Base-by-base conservation (phyloP, 495 filamentous ascomycete species). In the Aspergillus panamensis region DNA sequence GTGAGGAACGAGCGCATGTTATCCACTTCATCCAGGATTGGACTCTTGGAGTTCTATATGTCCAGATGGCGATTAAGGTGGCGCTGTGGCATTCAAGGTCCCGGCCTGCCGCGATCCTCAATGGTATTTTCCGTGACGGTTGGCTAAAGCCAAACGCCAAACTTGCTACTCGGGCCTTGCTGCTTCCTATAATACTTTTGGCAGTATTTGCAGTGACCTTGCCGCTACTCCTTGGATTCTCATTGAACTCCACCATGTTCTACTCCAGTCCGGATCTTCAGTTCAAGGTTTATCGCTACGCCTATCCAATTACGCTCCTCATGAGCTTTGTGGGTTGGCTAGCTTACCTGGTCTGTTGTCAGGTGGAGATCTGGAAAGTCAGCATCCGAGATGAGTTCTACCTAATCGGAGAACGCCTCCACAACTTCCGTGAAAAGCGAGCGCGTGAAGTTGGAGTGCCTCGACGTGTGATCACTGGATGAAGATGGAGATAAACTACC, bases 331-430 rank as follows among this genome's bases (percentile, higher is more conserved):
- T 72, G 17, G 60, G 69, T 8, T 76, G 70, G 57, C 60, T 75
- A 2, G 61, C 67, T 13, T 78, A 79, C 62, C 63, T 78, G 31
- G 66, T 76, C 2, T 69, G 73, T 48, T 76, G 78, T 53, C 72
- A 86, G 40, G 71, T 92, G 39, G 82, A 83, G 21, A 76, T 81
- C 42, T 98, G 94, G 94, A 84, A 88, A 67, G 80, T 84, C 65
- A 84, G 84, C 61, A 91, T 99, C 48, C 76, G 87, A 32, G 94
- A 99, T 67, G 94, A 99, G 72, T 93, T 96, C 8, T 99, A 97
- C 66, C 75, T 97, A 60, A 94, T 97, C 65, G 94, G 94, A 2
- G 92, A 97, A 75, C 77, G 92, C 32, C 73, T 99, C 60, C 93
- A 97, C 68, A 97, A 97, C 68, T 94, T 94, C 73, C 89, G 90